Percentiles rank a stretch among this genome's conserved stretches.
Conservation (phyloP, 2,329 filamentous ascomycete genomes). For the Paramyrothecium sp. region DNA sequence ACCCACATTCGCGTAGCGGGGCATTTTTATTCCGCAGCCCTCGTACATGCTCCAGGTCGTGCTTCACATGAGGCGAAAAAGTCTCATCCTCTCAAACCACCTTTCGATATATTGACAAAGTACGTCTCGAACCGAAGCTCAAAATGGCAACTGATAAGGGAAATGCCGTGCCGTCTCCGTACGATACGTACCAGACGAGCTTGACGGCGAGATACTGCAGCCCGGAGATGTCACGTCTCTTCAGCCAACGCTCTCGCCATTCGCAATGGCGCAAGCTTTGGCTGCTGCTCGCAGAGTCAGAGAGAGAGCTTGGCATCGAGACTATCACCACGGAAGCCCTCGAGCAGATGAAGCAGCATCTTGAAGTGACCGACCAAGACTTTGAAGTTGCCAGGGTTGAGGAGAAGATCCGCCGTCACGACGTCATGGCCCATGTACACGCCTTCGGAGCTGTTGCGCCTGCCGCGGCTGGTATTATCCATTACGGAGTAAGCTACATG, state of each 20-base stretch:
- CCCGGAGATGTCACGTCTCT: slow-evolving; percentile 74
- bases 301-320: slow-evolving; percentile 76
- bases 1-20: too few relatives aligned
- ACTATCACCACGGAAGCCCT: slow-evolving; percentile 72
- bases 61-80: too few relatives aligned
- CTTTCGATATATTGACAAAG: too few relatives aligned
- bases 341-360: slow-evolving; percentile 70
- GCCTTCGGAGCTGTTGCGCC: slow-evolving; percentile 73
- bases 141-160: too few relatives aligned
- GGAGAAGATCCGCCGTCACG: slow-evolving; percentile 68
- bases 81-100: too few relatives aligned
- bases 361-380: slow-evolving; percentile 74
- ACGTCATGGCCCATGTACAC: slow-evolving; percentile 56
- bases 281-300: slow-evolving; percentile 78
- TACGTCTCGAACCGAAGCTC: too few relatives aligned
- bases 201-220: slow-evolving; percentile 72
- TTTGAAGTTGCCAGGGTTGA: slow-evolving; percentile 74
- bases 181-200: slow-evolving; percentile 57
- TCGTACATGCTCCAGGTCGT: too few relatives aligned
- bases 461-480: slow-evolving; percentile 79
- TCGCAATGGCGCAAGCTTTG: slow-evolving; percentile 84
- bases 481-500: slow-evolving; percentile 51
- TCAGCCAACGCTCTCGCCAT: slow-evolving; percentile 72
- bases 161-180: too few relatives aligned
- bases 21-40: too few relatives aligned